phyloP scores from a whole-genome alignment of 2,329 filamentous ascomycete genomes.

The Aureobasidium sp. region DNA sequence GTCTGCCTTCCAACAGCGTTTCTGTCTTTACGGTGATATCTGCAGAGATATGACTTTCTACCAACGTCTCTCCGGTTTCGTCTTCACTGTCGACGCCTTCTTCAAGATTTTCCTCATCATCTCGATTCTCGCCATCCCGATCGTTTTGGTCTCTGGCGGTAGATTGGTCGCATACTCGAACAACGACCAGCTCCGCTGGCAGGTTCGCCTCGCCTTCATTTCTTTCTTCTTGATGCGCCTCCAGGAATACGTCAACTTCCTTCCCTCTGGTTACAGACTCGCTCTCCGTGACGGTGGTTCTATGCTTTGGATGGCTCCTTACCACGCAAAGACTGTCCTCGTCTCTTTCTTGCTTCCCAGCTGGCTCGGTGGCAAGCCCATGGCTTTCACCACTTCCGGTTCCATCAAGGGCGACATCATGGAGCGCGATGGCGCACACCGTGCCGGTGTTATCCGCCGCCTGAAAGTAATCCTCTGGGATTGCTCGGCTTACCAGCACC shows the following conservation, averaged over 20 bases:
- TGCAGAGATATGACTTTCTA: slow-evolving; percentile 46
- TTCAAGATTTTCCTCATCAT: slow-evolving; percentile 50
- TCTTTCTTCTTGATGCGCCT: slow-evolving; percentile 35
- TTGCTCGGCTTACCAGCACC: slow-evolving; percentile 48
- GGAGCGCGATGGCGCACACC: slow-evolving; percentile 42
- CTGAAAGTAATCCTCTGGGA: slow-evolving; percentile 47
- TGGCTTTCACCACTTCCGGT: slow-evolving; percentile 54
- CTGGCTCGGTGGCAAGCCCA: slow-evolving; percentile 46
- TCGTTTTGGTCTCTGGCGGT: slow-evolving; percentile 50
- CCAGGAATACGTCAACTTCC: slow-evolving; percentile 54
- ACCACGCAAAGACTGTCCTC: slow-evolving; percentile 47
- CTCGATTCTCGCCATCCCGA: slow-evolving; percentile 48
- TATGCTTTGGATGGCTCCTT: slow-evolving; percentile 56
- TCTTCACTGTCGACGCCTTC: slow-evolving; percentile 28
- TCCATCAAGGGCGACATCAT: slow-evolving; percentile 48
- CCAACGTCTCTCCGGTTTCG: slow-evolving; percentile 39
- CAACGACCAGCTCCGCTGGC: slow-evolving; percentile 19
- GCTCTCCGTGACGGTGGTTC: slow-evolving; percentile 48
- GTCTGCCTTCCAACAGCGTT: slow-evolving; percentile 51
- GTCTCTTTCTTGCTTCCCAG: slow-evolving; percentile 16
- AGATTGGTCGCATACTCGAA: slow-evolving; percentile 49
- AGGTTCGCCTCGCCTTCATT: slow-evolving; percentile 10
- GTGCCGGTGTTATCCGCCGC: slow-evolving; percentile 41
- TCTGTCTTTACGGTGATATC: slow-evolving; percentile 39
- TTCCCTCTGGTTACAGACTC: slow-evolving; percentile 51